phyloP scores from a whole-genome alignment of 2,329 filamentous ascomycete genomes.

The Fusarium nurragi region DNA sequence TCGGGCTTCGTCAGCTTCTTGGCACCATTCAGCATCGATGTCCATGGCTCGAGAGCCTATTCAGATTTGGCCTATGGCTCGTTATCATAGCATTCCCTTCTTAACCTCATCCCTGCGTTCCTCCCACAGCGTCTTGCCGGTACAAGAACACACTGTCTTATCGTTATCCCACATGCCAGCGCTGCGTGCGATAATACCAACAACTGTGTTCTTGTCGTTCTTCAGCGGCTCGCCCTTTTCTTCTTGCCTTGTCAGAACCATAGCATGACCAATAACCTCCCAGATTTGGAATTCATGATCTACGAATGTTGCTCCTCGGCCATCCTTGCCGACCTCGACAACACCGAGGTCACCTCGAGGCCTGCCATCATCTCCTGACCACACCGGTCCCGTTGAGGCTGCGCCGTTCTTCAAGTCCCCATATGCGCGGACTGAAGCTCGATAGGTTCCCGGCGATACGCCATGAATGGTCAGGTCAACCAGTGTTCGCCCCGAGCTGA shows the following conservation, averaged over 20 bases:
- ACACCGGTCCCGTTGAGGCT: constrained; percentile 84
- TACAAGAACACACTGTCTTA: constrained; percentile 97
- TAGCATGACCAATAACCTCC: constrained; percentile 94
- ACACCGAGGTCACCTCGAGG: constrained; percentile 71
- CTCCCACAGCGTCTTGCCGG: constrained; percentile 98
- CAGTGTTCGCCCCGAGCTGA: constrained; percentile 79
- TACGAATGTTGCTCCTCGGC: constrained; percentile 81
- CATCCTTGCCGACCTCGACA: constrained; percentile 78
- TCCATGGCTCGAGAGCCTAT: constrained; percentile 3
- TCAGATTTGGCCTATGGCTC: constrained; percentile 13
- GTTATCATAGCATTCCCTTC: constrained; percentile 84
- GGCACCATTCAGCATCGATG: constrained; percentile 12
- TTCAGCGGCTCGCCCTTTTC: constrained; percentile 63
- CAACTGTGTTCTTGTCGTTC: constrained; percentile 85
- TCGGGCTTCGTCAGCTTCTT: constrained; percentile 17
- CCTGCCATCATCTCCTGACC: constrained; percentile 66
- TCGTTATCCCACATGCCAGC: constrained; percentile 99
- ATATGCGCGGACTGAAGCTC: constrained; percentile 83
- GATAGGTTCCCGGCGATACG: constrained; percentile 81
- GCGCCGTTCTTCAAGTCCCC: constrained; percentile 88
- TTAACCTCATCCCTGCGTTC: constrained; percentile 89
- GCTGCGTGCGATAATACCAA: constrained; percentile 93
- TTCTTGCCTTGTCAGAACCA: constrained; percentile 79
- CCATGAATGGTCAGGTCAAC: constrained; percentile 89
- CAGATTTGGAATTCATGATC: constrained; percentile 87